phyloP scores from a whole-genome alignment of 352 stramenopile species.

The Elongisporangium prolatum region DNA sequence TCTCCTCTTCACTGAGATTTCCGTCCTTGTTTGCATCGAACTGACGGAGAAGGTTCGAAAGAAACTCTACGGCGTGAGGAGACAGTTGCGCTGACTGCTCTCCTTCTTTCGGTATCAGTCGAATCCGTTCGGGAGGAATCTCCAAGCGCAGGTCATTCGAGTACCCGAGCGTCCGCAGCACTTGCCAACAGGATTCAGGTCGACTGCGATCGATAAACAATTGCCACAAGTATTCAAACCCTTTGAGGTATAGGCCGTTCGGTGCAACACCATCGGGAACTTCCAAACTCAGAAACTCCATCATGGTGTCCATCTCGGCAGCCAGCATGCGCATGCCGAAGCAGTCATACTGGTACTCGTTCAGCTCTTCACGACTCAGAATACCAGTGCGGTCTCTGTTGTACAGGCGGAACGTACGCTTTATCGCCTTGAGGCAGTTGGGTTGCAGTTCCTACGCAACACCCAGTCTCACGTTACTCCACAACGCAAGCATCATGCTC shows the following conservation, averaged over 20 bases:
- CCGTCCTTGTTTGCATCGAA: conserved; percentile 84
- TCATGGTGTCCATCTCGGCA: conserved; percentile 82
- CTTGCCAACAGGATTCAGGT: conserved; percentile 86
- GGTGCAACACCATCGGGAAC: conserved; percentile 62
- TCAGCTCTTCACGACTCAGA: conserved; percentile 81
- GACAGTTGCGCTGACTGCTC: conserved; percentile 80
- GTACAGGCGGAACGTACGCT: conserved; percentile 84
- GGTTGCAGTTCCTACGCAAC: conserved; percentile 60
- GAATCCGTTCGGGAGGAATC: conserved; percentile 61
- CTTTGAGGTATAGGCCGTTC: conserved; percentile 64
- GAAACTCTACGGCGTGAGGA: conserved; percentile 54
- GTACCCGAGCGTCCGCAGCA: conserved; percentile 77
- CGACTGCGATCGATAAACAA: conserved; percentile 87
- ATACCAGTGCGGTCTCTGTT: conserved; percentile 78
- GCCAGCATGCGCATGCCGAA: conserved; percentile 79
- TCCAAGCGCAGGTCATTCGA: conserved; percentile 76
- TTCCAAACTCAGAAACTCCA: conserved; percentile 70
- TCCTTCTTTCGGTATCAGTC: conserved; percentile 47
- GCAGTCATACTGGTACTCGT: conserved; percentile 87
- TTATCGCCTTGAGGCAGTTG: conserved; percentile 82
- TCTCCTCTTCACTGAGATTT: conserved; percentile 56
- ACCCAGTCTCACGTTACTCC: background rate
- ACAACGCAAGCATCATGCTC: background rate
- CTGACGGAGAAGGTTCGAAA: conserved; percentile 72
- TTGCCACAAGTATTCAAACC: conserved; percentile 83